Conservation (phyloP, 352 stramenopile genomes). For the Phytophthora pini region DNA sequence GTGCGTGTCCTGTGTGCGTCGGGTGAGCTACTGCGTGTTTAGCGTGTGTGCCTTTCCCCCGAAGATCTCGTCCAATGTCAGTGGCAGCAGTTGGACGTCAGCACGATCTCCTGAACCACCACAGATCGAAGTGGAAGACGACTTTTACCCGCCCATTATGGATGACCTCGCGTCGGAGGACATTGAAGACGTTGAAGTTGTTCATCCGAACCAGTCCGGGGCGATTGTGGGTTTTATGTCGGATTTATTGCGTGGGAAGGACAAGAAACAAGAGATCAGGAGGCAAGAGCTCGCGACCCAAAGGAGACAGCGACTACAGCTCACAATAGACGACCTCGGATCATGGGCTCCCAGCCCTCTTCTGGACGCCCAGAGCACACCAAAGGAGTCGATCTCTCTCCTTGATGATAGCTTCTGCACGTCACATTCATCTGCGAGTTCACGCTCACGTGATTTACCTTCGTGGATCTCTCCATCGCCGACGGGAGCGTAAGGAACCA, state of each 20-base stretch:
- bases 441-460: constrained; percentile 26
- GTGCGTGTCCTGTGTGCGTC: constrained; percentile 53
- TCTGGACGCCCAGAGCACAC: constrained; percentile 30
- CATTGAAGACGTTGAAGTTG: constrained; percentile 45
- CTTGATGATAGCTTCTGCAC: constrained; percentile 42
- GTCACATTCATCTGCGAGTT: constrained; percentile 40
- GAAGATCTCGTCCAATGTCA: constrained; percentile 30
- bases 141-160: constrained; percentile 43
- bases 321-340: constrained; percentile 40
- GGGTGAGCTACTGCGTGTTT: constrained; percentile 64
- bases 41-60: constrained; percentile 37
- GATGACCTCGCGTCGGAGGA: constrained; percentile 43
- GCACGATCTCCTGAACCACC: constrained; percentile 19
- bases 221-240: constrained; percentile 31
- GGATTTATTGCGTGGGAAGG: constrained; percentile 27
- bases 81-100: constrained; percentile 31
- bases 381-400: constrained; percentile 49
- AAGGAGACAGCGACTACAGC: constrained; percentile 28
- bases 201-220: constrained; percentile 21
- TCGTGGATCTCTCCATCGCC: constrained; percentile 32
- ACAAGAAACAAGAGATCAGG: constrained; percentile 29
- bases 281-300: constrained; percentile 24
- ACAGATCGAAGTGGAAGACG: constrained; percentile 31
- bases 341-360: constrained; percentile 27
- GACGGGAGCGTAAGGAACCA: constrained; percentile 23